These are phyloP conservation scores for Thalassiosira livingstoniorum DNA, from an alignment of 352 stramenopile genomes.

Conservation along the genomic window DNA sequence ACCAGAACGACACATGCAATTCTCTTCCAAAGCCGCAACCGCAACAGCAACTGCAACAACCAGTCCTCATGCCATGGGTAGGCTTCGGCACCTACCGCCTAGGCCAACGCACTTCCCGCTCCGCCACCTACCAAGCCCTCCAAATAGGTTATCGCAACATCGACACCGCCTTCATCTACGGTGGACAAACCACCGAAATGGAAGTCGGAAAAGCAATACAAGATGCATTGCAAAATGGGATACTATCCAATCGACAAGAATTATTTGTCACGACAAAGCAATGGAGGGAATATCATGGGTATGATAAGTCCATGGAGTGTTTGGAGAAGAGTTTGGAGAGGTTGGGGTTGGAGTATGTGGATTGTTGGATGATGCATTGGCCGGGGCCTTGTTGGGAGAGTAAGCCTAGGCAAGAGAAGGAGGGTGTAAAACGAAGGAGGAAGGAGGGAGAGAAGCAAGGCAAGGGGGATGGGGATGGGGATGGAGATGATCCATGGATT, in stretches of 20 bases:
- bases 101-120: constrained; percentile 44
- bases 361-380: constrained; percentile 84
- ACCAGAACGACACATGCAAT: not conserved
- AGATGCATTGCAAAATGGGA: constrained; percentile 54
- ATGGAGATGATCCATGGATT: constrained; percentile 12
- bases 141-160: constrained; percentile 70
- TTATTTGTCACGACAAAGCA: constrained; percentile 84
- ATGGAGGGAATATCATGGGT: constrained; percentile 84
- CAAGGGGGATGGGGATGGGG: constrained; percentile 5
- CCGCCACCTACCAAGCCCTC: constrained; percentile 62
- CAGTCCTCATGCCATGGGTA: constrained; percentile 65
- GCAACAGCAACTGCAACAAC: constrained; percentile 1
- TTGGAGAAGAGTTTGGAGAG: constrained; percentile 44
- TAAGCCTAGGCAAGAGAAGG: constrained; percentile 14
- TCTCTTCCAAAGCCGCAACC: not conserved
- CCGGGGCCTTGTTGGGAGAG: constrained; percentile 30
- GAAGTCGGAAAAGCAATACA: constrained; percentile 70
- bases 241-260: constrained; percentile 64
- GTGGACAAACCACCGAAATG: constrained; percentile 74
- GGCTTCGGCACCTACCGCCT: constrained; percentile 82
- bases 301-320: constrained; percentile 73
- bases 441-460: not conserved
- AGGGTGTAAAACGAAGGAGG: constrained; percentile 14
- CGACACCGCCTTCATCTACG: constrained; percentile 85
- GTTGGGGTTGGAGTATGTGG: constrained; percentile 46